phyloP scores from a whole-genome alignment of 768 basidiomycete species.

The Tulasnella sp. region DNA sequence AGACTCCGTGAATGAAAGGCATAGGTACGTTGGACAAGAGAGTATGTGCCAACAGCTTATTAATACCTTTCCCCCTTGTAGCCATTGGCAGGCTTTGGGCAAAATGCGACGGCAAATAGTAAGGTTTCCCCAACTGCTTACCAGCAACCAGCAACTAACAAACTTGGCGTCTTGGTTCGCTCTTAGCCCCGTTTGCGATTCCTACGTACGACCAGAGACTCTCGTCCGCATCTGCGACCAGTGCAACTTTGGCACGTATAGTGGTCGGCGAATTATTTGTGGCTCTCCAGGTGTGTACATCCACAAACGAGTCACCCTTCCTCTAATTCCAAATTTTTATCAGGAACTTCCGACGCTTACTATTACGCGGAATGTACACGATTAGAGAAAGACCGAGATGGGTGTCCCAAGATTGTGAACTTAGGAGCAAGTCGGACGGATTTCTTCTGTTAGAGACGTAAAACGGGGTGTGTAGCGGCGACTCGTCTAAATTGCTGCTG shows the following conservation, averaged over 20 bases:
- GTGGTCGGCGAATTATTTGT: conserved; percentile 96
- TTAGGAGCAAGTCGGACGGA: conserved; percentile 88
- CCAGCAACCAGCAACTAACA: background rate
- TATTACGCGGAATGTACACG: conserved; percentile 98
- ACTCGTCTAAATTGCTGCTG: background rate
- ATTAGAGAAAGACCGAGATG: conserved; percentile 94
- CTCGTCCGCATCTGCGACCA: conserved; percentile 98
- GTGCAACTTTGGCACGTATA: conserved; percentile 98
- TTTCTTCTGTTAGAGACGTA: conserved; percentile 83
- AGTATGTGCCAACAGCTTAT: no score
- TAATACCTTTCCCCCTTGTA: conserved; percentile 32
- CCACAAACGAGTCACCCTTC: background rate
- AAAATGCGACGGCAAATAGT: conserved; percentile 99
- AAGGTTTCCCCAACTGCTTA: conserved; percentile 27
- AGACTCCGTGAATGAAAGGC: background rate
- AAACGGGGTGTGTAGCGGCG: conserved; percentile 52
- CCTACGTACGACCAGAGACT: conserved; percentile 97
- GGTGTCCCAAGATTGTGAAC: conserved; percentile 97
- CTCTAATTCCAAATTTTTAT: background rate
- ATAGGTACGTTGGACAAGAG: no score
- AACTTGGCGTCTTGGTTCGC: background rate
- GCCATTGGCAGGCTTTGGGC: conserved; percentile 98
- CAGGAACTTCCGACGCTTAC: conserved; percentile 97
- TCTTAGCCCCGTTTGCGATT: conserved; percentile 91
- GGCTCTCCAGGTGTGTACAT: conserved; percentile 75